phyloP scores from a whole-genome alignment of 2,329 filamentous ascomycete species.

The Xylariaceae sp. region DNA sequence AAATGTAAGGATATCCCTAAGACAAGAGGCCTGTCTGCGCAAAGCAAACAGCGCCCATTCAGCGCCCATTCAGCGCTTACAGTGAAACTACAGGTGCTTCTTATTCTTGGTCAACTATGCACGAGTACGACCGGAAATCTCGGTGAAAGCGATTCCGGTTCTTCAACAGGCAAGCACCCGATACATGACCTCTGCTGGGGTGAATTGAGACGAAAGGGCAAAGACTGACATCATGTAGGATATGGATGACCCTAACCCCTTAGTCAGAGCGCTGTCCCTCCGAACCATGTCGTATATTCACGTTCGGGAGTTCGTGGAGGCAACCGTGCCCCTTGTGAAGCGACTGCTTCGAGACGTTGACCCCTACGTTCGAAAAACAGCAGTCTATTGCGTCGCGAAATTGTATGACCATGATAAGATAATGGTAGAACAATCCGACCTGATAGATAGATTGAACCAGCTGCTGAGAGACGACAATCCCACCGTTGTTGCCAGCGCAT shows the following conservation, averaged over 20 bases:
- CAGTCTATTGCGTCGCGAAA: slow-evolving; percentile 93
- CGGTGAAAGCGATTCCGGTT: slow-evolving; percentile 85
- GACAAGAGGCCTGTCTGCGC: background rate
- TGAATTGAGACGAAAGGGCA: background rate
- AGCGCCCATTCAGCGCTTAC: slow-evolving; percentile 9
- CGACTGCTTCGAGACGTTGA: slow-evolving; percentile 77
- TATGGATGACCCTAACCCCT: slow-evolving; percentile 86
- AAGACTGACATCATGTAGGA: slow-evolving; percentile 52
- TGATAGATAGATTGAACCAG: slow-evolving; percentile 85
- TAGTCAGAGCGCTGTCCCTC: slow-evolving; percentile 85
- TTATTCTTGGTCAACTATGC: slow-evolving; percentile 96
- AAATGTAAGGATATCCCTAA: slow-evolving; percentile 63
- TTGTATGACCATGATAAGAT: slow-evolving; percentile 93
- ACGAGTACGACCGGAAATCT: slow-evolving; percentile 87
- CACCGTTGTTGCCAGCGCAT: slow-evolving; percentile 89
- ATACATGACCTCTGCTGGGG: background rate
- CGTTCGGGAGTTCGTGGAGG: slow-evolving; percentile 90
- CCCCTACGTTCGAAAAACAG: slow-evolving; percentile 95
- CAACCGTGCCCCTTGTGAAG: slow-evolving; percentile 79
- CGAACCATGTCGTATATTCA: slow-evolving; percentile 97
- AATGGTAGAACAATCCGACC: slow-evolving; percentile 82
- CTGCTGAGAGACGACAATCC: slow-evolving; percentile 94
- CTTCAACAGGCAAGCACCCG: slow-evolving; percentile 61
- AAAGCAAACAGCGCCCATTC: background rate
- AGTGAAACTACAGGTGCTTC: slow-evolving; percentile 67